These are phyloP conservation scores for Trichomonascaceae sp. DNA, from an alignment of 1,139 yeast genomes.

Conservation along the genomic window DNA sequence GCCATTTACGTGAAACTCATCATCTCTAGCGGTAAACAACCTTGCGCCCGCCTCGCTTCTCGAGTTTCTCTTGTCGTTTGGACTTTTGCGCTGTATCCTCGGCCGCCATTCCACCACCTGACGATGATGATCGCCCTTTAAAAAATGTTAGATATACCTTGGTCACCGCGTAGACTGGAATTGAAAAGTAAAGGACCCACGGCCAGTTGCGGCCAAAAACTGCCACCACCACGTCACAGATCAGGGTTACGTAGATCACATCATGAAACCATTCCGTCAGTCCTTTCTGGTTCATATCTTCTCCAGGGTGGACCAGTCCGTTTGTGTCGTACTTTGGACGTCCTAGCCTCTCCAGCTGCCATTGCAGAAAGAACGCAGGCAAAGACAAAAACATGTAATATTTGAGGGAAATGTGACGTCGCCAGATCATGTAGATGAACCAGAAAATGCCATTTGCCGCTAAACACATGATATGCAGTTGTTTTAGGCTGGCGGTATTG, in stretches of 20 bases:
- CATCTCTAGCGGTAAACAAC: neutral
- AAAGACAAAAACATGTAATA: slow-evolving; percentile 42
- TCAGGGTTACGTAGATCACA: slow-evolving; percentile 56
- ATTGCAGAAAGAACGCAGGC: slow-evolving; percentile 46
- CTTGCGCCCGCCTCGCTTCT: slow-evolving; percentile 18
- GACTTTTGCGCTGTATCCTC: slow-evolving; percentile 23
- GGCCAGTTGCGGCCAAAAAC: slow-evolving; percentile 44
- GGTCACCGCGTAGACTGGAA: slow-evolving; percentile 45
- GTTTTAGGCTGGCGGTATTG: slow-evolving; percentile 41
- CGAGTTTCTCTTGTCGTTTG: slow-evolving; percentile 41
- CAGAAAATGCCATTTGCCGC: slow-evolving; percentile 33
- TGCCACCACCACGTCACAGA: slow-evolving; percentile 42
- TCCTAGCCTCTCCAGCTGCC: slow-evolving; percentile 49
- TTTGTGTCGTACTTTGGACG: slow-evolving; percentile 42
- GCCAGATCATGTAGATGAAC: slow-evolving; percentile 30
- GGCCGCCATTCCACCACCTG: slow-evolving; percentile 14
- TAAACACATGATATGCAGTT: slow-evolving; percentile 38
- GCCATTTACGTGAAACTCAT: too few species aligned
- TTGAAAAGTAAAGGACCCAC: slow-evolving; percentile 40
- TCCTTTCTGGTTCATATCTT: slow-evolving; percentile 53
- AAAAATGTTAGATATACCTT: slow-evolving; percentile 29
- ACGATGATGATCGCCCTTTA: slow-evolving; percentile 6
- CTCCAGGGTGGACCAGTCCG: slow-evolving; percentile 43
- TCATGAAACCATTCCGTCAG: slow-evolving; percentile 71
- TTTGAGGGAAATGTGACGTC: slow-evolving; percentile 41